phyloP scores from a whole-genome alignment of 345 rosid genomes.

The Aquilaria yunnanensis region DNA sequence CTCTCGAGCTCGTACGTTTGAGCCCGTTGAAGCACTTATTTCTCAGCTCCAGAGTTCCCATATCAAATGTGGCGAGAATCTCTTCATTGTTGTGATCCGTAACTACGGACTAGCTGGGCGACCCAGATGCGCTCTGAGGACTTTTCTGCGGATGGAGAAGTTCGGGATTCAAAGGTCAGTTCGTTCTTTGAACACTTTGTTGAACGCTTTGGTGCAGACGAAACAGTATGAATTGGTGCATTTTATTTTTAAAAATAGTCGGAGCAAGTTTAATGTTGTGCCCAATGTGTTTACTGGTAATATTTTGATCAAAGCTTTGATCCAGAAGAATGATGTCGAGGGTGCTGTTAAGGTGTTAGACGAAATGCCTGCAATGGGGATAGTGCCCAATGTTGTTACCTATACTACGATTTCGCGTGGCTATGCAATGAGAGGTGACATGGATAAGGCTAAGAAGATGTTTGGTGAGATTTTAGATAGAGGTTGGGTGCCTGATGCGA shows the following conservation, averaged over 20 bases:
- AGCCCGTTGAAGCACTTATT: conserved; percentile 55
- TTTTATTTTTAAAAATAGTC: conserved; percentile 44
- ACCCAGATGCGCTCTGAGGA: conserved; percentile 40
- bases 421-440: conserved; percentile 59
- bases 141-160: conserved; percentile 52
- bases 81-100: conserved; percentile 62
- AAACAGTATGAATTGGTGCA: conserved; percentile 55
- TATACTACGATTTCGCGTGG: conserved; percentile 78
- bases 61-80: conserved; percentile 64
- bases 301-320: conserved; percentile 63
- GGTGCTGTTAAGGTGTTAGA: conserved; percentile 56
- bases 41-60: conserved; percentile 38
- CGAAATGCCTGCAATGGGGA: conserved; percentile 78
- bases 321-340: conserved; percentile 53
- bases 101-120: conserved; percentile 73
- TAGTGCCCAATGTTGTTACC: conserved; percentile 69
- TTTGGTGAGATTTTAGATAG: conserved; percentile 58
- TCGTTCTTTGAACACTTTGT: conserved; percentile 68
- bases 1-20: conserved; percentile 81
- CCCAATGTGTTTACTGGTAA: conserved; percentile 77
- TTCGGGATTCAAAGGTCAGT: conserved; percentile 63
- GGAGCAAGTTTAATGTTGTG: conserved; percentile 38
- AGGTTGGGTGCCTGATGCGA: conserved; percentile 86
- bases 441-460: conserved; percentile 54
- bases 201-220: conserved; percentile 70